A percentile compares a stretch with the other conserved stretches of the same genome.
Conservation (phyloP, 2,329 filamentous ascomycete species). For the Pseudocercospora macadamiae region DNA sequence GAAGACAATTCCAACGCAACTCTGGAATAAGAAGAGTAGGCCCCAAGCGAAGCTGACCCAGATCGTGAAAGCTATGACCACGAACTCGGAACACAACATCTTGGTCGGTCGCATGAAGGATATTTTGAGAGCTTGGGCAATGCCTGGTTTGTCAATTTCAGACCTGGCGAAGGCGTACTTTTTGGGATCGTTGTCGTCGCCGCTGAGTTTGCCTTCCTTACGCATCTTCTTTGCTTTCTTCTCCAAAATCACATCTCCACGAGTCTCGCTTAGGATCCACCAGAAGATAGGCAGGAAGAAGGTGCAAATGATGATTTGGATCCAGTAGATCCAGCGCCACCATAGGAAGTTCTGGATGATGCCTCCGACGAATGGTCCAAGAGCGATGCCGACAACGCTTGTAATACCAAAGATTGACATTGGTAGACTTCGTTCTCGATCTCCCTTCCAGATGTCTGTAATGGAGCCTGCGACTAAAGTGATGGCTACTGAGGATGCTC, state of each 20-base stretch:
- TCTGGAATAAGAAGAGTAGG: constrained; percentile 50
- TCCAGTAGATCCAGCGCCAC: constrained; percentile 41
- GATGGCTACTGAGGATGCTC: constrained; percentile 34
- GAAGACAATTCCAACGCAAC: constrained; percentile 46
- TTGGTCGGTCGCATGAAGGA: constrained; percentile 35
- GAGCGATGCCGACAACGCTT: constrained; percentile 36
- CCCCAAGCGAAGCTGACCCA: constrained; percentile 48
- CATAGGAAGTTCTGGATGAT: constrained; percentile 30
- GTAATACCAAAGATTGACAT: constrained; percentile 38
- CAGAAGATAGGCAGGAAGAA: constrained; percentile 34
- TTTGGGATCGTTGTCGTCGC: background rate
- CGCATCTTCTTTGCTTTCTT: constrained; percentile 26
- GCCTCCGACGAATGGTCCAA: constrained; percentile 39
- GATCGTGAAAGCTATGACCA: constrained; percentile 41
- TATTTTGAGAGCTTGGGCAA: constrained; percentile 29
- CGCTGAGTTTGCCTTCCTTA: constrained; percentile 25
- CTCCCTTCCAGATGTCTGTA: constrained; percentile 38
- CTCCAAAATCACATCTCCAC: constrained; percentile 46
- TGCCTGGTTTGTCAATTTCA: constrained; percentile 27
- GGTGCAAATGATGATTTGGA: constrained; percentile 38
- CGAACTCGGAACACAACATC: constrained; percentile 32
- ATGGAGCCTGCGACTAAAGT: constrained; percentile 35
- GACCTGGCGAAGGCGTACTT: constrained; percentile 27
- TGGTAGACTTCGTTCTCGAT: constrained; percentile 33
- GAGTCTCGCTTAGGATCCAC: constrained; percentile 41